phyloP scores from a whole-genome alignment of 2,329 filamentous ascomycete genomes.

The Pyricularia sp. region DNA sequence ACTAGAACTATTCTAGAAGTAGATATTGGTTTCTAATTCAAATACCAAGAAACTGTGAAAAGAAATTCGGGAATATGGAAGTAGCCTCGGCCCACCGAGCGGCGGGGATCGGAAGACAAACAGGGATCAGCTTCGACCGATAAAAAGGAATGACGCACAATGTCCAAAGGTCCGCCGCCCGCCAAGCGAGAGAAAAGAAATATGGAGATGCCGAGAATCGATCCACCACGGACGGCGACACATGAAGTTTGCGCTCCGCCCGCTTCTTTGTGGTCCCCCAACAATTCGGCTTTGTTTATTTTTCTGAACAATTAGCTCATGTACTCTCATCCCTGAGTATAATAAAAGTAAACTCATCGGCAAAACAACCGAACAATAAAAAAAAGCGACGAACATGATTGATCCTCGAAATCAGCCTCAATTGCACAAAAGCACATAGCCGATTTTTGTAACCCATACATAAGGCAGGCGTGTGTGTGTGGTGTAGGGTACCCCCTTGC shows the following conservation, averaged over 20 bases:
- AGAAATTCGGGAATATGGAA: not conserved
- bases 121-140: not conserved
- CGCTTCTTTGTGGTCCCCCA: not conserved
- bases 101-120: not conserved
- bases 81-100: not conserved
- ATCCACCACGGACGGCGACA: not conserved
- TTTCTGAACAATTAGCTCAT: no score
- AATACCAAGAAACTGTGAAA: not conserved
- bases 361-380: no score
- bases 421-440: not conserved
- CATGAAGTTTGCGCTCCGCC: not conserved
- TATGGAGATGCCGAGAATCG: not conserved
- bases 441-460: no score
- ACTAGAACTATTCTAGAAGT: no score
- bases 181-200: not conserved
- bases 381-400: not conserved
- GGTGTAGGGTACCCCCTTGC: not conserved
- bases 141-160: not conserved
- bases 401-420: not conserved
- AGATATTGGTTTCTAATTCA: no score
- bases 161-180: not conserved
- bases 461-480: no score
- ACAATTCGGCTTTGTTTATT: not conserved
- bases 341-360: not conserved
- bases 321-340: not conserved